Evolutionary conservation across 345 rosid genomes (phyloP).

Genomic region (Cardiospermum halicacabum): DNA sequence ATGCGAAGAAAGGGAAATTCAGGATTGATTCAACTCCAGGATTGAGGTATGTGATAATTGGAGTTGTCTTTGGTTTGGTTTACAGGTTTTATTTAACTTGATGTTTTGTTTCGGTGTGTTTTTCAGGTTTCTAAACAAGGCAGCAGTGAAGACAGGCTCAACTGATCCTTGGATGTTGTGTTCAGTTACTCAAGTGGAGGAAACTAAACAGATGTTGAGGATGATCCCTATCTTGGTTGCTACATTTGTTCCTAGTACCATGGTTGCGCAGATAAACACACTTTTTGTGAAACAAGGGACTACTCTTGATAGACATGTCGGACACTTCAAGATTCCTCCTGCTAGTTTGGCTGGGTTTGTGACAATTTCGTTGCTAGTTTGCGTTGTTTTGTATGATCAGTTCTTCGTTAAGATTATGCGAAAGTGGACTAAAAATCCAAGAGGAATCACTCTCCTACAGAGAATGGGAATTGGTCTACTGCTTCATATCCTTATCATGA

Average conservation of each 20-base stretch:
- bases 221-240: constrained; percentile 73
- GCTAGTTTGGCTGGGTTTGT: constrained; percentile 64
- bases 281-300: constrained; percentile 93
- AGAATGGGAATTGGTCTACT: constrained; percentile 68
- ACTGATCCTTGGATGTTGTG: constrained; percentile 57
- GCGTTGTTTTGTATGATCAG: constrained; percentile 55
- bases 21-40: constrained; percentile 59
- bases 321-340: constrained; percentile 61
- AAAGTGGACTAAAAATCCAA: constrained; percentile 53
- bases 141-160: constrained; percentile 56
- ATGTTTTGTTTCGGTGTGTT: constrained; percentile 4
- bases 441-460: constrained; percentile 78
- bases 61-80: not conserved
- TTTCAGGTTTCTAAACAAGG: constrained; percentile 71
- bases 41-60: constrained; percentile 36
- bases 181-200: constrained; percentile 85
- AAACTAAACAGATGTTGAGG: constrained; percentile 85
- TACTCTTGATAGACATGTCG: constrained; percentile 56
- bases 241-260: constrained; percentile 78
- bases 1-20: constrained; percentile 41
- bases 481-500: constrained; percentile 60
- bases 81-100: not conserved
- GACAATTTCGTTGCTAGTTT: constrained; percentile 56
- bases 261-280: constrained; percentile 71
- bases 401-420: constrained; percentile 38